Evolutionary conservation across 129 eudicot species (phyloP).

Genomic region (Artemisia tridentata): DNA sequence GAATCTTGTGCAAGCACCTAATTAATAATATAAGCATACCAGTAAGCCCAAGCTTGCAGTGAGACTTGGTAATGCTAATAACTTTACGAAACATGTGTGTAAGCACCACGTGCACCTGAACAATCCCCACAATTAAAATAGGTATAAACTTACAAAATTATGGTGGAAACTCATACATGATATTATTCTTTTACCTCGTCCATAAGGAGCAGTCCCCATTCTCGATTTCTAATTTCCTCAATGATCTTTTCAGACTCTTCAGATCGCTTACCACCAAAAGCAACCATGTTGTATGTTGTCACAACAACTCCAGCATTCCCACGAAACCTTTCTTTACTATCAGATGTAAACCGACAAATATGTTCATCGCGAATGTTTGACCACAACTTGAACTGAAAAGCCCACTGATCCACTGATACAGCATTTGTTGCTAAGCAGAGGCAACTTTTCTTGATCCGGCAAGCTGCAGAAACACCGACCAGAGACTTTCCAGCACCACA

Average conservation of each 20-base stretch:
- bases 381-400: conserved; percentile 92
- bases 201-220: conserved; percentile 98
- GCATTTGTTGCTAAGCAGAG: conserved; percentile 97
- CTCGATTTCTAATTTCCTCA: conserved; percentile 86
- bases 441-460: conserved; percentile 82
- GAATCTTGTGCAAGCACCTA: neutral
- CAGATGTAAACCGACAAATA: conserved; percentile 90
- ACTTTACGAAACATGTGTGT: conserved; percentile 98
- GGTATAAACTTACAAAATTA: neutral
- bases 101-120: conserved; percentile 96
- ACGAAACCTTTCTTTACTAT: conserved; percentile 90
- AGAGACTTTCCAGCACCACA: conserved; percentile 97
- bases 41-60: conserved; percentile 95
- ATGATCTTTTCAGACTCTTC: conserved; percentile 95
- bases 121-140: conserved; percentile 1
- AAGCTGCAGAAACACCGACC: conserved; percentile 92
- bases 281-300: conserved; percentile 96
- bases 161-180: neutral
- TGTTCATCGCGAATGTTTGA: conserved; percentile 90
- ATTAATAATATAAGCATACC: conserved; percentile 44
- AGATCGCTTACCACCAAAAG: conserved; percentile 93
- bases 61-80: conserved; percentile 88
- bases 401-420: conserved; percentile 98
- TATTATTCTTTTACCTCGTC: conserved; percentile 55
- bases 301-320: conserved; percentile 98